Conservation (phyloP, 306 rosid species). For the Vachellia collinsii region DNA sequence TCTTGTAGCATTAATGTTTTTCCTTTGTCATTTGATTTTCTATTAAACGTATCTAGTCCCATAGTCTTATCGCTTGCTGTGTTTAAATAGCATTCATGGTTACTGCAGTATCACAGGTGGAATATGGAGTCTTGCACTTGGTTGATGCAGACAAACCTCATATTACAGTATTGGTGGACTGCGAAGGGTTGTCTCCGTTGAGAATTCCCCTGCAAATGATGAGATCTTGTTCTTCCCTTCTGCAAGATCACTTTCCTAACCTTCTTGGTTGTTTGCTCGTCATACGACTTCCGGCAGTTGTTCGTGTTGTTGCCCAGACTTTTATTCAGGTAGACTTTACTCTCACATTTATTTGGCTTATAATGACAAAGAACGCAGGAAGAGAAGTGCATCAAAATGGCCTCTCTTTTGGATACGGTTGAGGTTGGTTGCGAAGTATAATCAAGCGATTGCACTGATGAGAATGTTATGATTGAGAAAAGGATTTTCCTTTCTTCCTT, state of each 20-base stretch:
- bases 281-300: conserved; percentile 83
- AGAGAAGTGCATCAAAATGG: conserved; percentile 2
- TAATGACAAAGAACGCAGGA: conserved; percentile 9
- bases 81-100: conserved; percentile 44
- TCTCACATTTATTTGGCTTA: conserved; percentile 21
- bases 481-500: background rate
- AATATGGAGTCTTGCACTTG: conserved; percentile 74
- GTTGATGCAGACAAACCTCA: conserved; percentile 67
- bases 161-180: conserved; percentile 90
- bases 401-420: background rate
- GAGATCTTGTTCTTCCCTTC: conserved; percentile 82
- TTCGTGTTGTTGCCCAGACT: conserved; percentile 85
- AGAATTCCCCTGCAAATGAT: conserved; percentile 83
- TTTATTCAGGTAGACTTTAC: conserved; percentile 66
- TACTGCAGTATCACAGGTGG: conserved; percentile 91
- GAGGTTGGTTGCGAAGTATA: background rate
- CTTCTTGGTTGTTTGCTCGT: conserved; percentile 90
- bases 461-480: background rate
- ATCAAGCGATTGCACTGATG: background rate
- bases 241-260: conserved; percentile 95
- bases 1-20: background rate
- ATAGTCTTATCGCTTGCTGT: conserved; percentile 11
- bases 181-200: conserved; percentile 91
- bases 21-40: background rate
- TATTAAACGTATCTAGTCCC: conserved; percentile 15